Conservation (phyloP, 345 rosid genomes). For the Punica granatum region DNA sequence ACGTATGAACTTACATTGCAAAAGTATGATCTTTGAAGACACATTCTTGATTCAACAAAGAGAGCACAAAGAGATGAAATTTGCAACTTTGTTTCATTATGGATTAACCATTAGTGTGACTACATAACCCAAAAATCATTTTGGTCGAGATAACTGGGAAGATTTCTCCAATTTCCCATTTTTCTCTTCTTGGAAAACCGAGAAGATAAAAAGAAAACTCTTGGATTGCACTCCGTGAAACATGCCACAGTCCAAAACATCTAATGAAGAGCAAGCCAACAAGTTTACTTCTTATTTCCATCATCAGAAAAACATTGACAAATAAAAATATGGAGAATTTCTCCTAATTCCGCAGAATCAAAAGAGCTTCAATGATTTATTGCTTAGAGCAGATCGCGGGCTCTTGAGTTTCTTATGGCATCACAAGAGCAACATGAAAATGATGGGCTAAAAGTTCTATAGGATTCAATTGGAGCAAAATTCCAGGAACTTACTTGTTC, state of each 20-base stretch:
- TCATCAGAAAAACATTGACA: neutral
- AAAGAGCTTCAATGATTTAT: neutral
- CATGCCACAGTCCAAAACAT: neutral
- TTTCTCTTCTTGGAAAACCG: neutral
- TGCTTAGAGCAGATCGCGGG: neutral
- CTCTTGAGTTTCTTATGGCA: neutral
- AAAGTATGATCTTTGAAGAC: too few relatives aligned
- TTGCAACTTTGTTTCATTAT: too few relatives aligned
- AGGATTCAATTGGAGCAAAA: constrained; percentile 7
- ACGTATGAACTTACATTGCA: too few relatives aligned
- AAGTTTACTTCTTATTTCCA: neutral
- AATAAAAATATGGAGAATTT: neutral
- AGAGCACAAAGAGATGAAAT: too few relatives aligned
- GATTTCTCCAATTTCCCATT: neutral
- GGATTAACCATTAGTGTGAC: too few relatives aligned
- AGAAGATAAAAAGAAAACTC: neutral
- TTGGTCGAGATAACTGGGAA: neutral
- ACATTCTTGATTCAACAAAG: too few relatives aligned
- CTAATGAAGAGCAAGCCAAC: neutral
- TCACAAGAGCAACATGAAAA: neutral
- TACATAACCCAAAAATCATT: too few relatives aligned
- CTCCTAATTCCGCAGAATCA: neutral
- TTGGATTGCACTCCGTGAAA: too few relatives aligned
- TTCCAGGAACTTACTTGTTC: constrained; percentile 47
- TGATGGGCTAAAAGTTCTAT: constrained; percentile 1